Evolutionary conservation across 192 early-diverging fungal species (phyloP), one percentile per base, ranked within the genome.

Genomic region (Backusella luteola): DNA sequence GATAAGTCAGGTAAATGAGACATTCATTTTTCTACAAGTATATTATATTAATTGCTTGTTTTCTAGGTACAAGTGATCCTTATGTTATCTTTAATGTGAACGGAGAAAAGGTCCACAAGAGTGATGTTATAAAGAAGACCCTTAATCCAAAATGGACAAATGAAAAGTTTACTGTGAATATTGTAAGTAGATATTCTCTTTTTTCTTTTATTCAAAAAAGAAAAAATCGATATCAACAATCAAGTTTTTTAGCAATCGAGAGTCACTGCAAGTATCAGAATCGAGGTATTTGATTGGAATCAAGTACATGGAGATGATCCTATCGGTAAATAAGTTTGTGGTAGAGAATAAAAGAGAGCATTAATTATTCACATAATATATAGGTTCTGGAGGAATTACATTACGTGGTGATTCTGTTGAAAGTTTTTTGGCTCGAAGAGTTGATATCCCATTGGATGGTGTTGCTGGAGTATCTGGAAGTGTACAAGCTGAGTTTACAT

Each of bases 271-370:
- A 70, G 67, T 72, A 79, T 92, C 69, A 71, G 78, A 49, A 76
- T 89, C 12, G 86, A 89, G 63, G 81, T 91, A 9, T 91, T 81
- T 76, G 91, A 92, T 81, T 92, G 91, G 91, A 89, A 92, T 72
- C 85, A 88, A 79, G 79, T 92, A 39, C 82, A 85, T 46, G 76
- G 79, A 52, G 79, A 84, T 74, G 84, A 81, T 11, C 84, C 80
- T 53, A 77, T 92, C 34, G 78, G 87, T 69, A 76, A 82, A 5
- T 46, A 26, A 39, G n/a, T 12, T 14, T 29, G 9, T 11, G 8
- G 9, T 29, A 12, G 56, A 14, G 8, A 11, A 41, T 21, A 69
- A 6, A 6, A 19, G 9, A 69, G 1, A 19, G 15, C 14, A 41
- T 1, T 42, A 67, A 38, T 4, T 32, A 67, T 26, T 49, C 19